Evolutionary conservation across 495 filamentous ascomycete species (phyloP).

Genomic region (Neurospora tetrasperma): DNA sequence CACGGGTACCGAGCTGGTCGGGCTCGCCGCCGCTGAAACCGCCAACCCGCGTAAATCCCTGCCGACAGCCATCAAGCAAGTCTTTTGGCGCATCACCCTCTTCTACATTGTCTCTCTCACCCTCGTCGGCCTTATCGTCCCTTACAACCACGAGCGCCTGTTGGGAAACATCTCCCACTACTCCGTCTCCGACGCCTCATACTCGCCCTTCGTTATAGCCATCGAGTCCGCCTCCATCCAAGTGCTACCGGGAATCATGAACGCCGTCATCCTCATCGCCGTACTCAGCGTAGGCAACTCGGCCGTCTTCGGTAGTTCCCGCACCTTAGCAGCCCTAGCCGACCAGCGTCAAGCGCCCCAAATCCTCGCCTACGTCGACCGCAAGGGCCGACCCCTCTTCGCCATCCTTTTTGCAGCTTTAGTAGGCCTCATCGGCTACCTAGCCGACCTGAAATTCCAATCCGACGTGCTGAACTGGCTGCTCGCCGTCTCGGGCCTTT

Average conservation of each 20-base stretch:
- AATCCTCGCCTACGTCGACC: constrained; percentile 74
- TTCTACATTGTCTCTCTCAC: constrained; percentile 73
- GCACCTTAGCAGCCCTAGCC: constrained; percentile 76
- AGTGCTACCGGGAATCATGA: constrained; percentile 74
- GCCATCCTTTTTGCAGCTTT: constrained; percentile 58
- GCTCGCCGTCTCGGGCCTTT: constrained; percentile 78
- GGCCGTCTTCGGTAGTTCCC: constrained; percentile 75
- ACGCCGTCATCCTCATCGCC: constrained; percentile 79
- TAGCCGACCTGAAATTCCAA: constrained; percentile 57
- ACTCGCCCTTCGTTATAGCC: constrained; percentile 85
- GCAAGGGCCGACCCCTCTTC: constrained; percentile 67
- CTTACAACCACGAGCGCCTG: constrained; percentile 52
- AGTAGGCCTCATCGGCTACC: constrained; percentile 69
- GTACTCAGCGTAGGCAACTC: constrained; percentile 84
- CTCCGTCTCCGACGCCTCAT: constrained; percentile 52
- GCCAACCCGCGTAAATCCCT: constrained; percentile 79
- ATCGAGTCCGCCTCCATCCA: constrained; percentile 71
- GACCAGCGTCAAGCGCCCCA: constrained; percentile 74
- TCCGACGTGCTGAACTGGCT: constrained; percentile 73
- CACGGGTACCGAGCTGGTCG: constrained; percentile 87
- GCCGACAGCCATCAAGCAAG: constrained; percentile 80
- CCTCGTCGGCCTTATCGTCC: constrained; percentile 65
- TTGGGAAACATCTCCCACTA: constrained; percentile 27
- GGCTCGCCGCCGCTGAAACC: constrained; percentile 80
- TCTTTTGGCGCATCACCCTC: constrained; percentile 89